phyloP scores from a whole-genome alignment of 176 grass and related monocot species.

The Eragrostis curvula region DNA sequence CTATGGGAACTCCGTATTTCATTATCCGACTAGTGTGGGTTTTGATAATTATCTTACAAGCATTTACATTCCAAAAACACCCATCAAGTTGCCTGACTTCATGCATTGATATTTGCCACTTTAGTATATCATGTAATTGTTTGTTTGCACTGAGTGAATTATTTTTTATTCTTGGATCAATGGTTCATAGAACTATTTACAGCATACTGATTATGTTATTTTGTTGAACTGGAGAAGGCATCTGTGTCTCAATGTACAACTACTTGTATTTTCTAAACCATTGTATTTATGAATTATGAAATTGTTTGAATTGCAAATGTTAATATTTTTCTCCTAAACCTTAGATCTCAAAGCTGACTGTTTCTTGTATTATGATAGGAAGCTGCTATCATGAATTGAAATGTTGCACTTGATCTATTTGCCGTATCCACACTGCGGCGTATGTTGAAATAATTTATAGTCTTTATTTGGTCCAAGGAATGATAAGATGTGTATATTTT shows the following conservation, averaged over 20 bases:
- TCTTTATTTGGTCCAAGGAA: not conserved
- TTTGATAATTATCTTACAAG: not conserved
- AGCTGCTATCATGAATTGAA: not conserved
- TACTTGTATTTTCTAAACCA: not conserved
- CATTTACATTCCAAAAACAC: not conserved
- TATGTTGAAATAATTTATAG: not conserved
- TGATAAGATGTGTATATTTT: not conserved
- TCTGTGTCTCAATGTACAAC: not conserved
- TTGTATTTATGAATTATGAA: not conserved
- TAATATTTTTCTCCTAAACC: not conserved
- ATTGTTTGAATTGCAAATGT: no score
- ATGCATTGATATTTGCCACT: not conserved
- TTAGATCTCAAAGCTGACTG: not conserved
- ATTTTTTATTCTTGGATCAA: not conserved
- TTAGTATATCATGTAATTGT: not conserved
- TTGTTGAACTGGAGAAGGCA: not conserved
- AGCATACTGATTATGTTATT: not conserved
- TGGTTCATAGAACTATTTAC: not conserved
- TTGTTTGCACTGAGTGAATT: not conserved
- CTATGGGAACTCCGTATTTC: not conserved
- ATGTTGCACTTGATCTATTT: not conserved
- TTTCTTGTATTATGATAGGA: conserved; percentile 8
- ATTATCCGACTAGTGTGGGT: not conserved
- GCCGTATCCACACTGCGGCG: not conserved
- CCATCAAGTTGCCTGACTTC: not conserved